Conservation (phyloP, 805 yeast species). For the Saturnispora mendoncae region DNA sequence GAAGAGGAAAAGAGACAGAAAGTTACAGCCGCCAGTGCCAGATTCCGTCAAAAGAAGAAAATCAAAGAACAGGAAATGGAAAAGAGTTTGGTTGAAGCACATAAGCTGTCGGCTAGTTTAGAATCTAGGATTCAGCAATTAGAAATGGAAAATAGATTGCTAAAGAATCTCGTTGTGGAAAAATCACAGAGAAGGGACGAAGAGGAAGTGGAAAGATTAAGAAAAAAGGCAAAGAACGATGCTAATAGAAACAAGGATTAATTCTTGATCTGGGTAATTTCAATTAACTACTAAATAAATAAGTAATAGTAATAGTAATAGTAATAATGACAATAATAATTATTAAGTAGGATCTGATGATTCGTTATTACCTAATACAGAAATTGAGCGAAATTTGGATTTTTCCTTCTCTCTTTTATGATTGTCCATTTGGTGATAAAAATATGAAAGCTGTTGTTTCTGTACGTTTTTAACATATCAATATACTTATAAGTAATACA, state of each 20-base stretch:
- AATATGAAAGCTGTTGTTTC: conserved; percentile 28
- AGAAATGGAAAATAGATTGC: conserved; percentile 87
- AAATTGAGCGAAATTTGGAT: background rate
- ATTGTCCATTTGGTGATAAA: background rate
- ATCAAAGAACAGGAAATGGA: conserved; percentile 88
- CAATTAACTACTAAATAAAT: too few relatives aligned
- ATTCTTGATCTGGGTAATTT: too few relatives aligned
- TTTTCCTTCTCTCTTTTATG: background rate
- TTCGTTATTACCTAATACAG: background rate
- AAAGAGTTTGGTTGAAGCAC: conserved; percentile 59
- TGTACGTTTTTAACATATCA: conserved; percentile 17
- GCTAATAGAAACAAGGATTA: background rate
- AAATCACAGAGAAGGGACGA: conserved; percentile 53
- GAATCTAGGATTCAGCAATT: conserved; percentile 73
- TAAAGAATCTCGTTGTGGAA: conserved; percentile 76
- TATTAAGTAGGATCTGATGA: background rate
- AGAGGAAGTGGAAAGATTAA: conserved; percentile 44
- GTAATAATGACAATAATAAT: background rate
- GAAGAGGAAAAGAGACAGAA: conserved; percentile 71
- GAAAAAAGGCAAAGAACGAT: conserved; percentile 34
- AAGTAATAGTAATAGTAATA: background rate
- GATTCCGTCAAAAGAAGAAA: conserved; percentile 89
- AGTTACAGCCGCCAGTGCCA: conserved; percentile 90
- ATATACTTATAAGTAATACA: too few relatives aligned
- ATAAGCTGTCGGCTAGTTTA: conserved; percentile 53